Evolutionary conservation across 129 eudicot species (phyloP).

Genomic region (Cynara cardunculus): DNA sequence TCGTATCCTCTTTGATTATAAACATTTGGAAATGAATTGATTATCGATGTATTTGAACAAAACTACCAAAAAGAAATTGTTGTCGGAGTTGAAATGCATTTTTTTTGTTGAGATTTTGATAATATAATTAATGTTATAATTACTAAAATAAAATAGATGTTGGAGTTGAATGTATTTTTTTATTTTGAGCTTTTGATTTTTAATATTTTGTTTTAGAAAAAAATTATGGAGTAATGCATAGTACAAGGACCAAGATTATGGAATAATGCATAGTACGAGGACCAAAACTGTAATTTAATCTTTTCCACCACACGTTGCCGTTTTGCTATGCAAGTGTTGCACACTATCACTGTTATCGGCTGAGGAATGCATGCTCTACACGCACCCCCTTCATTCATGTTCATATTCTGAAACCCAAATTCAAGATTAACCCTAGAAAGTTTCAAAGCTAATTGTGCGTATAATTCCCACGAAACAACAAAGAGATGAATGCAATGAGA

Average conservation of each 20-base stretch:
- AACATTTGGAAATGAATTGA: neutral
- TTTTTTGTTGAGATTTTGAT: no score
- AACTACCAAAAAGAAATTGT: no score
- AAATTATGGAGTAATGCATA: neutral
- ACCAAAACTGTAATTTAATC: neutral
- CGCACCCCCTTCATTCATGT: conserved; percentile 11
- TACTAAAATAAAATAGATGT: no score
- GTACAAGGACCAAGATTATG: neutral
- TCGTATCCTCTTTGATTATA: neutral
- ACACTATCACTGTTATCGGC: conserved; percentile 27
- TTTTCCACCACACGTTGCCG: conserved; percentile 20
- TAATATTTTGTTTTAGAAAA: no score
- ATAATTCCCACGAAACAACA: neutral
- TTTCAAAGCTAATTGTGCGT: neutral
- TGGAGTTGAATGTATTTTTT: no score
- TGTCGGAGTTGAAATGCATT: no score
- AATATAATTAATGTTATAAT: no score
- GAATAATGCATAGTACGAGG: neutral
- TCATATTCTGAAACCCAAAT: neutral
- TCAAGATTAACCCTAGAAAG: neutral
- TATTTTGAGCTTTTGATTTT: no score
- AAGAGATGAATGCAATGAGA: conserved; percentile 39
- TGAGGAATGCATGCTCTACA: conserved; percentile 34
- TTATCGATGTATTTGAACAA: no score
- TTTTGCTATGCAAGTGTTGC: neutral